These are phyloP conservation scores for Sclerotinia spermophila DNA, from an alignment of 2,329 filamentous ascomycete genomes.

Conservation along the genomic window DNA sequence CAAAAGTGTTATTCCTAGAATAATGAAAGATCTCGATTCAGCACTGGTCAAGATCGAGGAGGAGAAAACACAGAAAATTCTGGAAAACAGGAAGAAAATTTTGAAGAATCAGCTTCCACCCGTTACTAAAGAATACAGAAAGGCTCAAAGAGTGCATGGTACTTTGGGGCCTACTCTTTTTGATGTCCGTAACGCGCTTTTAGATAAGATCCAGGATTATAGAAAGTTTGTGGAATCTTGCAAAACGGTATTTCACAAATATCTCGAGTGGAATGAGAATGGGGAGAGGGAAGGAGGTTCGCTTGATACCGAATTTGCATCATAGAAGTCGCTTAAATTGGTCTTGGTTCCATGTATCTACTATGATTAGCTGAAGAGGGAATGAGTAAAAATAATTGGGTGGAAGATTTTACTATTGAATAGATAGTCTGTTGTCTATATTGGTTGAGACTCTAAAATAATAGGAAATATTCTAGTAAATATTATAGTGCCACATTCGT, in stretches of 20 bases:
- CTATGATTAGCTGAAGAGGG: neutral
- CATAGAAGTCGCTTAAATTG: too few species aligned
- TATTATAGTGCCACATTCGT: too few species aligned
- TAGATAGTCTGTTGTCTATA: neutral
- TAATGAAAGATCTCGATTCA: fast-evolving
- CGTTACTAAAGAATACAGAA: fast-evolving
- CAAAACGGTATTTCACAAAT: neutral
- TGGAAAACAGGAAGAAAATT: fast-evolving
- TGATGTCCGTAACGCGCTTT: fast-evolving
- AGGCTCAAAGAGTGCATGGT: neutral
- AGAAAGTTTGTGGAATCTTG: neutral
- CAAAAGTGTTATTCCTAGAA: neutral
- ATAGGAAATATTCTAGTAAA: neutral
- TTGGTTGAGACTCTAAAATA: neutral
- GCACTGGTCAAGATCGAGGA: fast-evolving
- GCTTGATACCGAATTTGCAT: neutral
- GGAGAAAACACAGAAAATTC: fast-evolving
- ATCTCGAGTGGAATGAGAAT: neutral
- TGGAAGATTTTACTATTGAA: neutral
- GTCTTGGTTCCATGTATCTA: neutral
- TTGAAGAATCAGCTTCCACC: too few species aligned
- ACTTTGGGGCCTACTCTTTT: neutral
- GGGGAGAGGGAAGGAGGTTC: neutral
- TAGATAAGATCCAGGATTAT: fast-evolving
- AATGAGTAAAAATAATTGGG: neutral